Conservation (phyloP, 176 grass and related monocot genomes). For the Carex myosuroides region DNA sequence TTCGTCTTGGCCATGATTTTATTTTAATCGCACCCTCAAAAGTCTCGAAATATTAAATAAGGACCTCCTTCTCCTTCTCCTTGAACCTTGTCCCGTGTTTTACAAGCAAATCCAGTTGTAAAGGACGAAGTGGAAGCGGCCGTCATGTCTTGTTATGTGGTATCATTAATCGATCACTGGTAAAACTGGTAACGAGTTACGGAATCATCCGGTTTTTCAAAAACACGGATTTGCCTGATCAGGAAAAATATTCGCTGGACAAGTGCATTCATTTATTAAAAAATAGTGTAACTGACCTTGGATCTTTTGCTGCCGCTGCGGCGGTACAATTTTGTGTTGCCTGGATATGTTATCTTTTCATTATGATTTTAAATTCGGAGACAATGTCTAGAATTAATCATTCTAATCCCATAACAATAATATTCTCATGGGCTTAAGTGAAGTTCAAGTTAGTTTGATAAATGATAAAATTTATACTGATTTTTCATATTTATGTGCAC, state of each 20-base stretch:
- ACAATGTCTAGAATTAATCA: no score
- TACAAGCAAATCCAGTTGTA: conserved; percentile 18
- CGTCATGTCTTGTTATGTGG: background rate
- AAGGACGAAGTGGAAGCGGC: background rate
- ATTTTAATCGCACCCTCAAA: background rate
- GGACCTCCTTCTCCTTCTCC: no score
- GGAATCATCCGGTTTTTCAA: background rate
- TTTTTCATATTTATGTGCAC: no score
- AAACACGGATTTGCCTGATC: conserved; percentile 9
- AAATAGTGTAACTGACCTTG: background rate
- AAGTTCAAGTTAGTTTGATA: no score
- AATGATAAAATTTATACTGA: no score
- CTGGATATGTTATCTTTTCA: no score
- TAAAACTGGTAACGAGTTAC: background rate
- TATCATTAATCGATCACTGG: background rate
- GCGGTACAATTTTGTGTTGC: background rate
- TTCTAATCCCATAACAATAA: no score
- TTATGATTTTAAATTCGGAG: no score
- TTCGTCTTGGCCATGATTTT: background rate
- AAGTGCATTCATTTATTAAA: background rate
- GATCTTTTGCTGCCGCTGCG: background rate
- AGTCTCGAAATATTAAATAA: background rate
- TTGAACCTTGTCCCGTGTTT: background rate
- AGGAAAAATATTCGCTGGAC: background rate
- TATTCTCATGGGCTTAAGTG: no score